Conservation (phyloP, 169 alveolate species). For the Plasmodium vivax region DNA sequence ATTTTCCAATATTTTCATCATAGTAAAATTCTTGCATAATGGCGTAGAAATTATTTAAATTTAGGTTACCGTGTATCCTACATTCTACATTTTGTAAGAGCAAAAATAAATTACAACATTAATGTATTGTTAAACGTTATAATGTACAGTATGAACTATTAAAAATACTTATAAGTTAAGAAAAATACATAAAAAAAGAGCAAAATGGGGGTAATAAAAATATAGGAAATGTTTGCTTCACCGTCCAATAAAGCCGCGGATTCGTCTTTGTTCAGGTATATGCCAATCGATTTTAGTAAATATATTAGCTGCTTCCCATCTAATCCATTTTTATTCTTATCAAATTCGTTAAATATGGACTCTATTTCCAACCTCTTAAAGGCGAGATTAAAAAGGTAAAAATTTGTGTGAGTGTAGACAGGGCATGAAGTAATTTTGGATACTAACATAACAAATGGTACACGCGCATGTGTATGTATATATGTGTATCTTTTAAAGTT, state of each 20-base stretch:
- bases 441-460: background rate
- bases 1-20: constrained; percentile 66
- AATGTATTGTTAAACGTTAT: constrained; percentile 5
- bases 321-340: constrained; percentile 53
- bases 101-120: constrained; percentile 2
- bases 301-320: constrained; percentile 44
- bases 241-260: constrained; percentile 59
- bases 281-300: constrained; percentile 51
- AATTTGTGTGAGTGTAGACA: background rate
- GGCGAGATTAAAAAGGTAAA: background rate
- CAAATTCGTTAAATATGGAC: constrained; percentile 64
- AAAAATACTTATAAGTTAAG: constrained; percentile 24
- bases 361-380: constrained; percentile 66
- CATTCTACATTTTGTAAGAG: constrained; percentile 60
- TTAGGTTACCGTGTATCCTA: constrained; percentile 54
- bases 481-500: constrained; percentile 11
- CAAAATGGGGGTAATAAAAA: background rate
- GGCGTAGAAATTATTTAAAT: constrained; percentile 55
- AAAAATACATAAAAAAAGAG: constrained; percentile 5
- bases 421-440: background rate
- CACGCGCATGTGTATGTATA: background rate
- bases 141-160: constrained; percentile 5
- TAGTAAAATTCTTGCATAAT: constrained; percentile 69
- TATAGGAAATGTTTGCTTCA: background rate
- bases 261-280: constrained; percentile 60